phyloP scores from a whole-genome alignment of 257 asterid species.

The Cruciata laevipes region DNA sequence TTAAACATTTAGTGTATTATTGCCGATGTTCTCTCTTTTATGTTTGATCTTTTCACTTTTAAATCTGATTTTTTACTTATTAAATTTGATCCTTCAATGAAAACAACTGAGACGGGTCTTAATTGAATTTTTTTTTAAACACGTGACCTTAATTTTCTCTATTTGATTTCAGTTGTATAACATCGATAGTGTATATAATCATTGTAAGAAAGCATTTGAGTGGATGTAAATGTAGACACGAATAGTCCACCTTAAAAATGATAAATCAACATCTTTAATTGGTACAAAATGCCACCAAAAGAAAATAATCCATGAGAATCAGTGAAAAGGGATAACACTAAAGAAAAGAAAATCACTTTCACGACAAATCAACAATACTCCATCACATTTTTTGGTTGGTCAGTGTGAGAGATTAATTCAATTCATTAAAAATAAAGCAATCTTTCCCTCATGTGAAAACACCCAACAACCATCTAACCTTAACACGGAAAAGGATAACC shows the following conservation, averaged over 20 bases:
- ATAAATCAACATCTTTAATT: background rate
- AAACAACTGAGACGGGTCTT: too few relatives aligned
- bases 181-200: background rate
- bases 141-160: too few relatives aligned
- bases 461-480: background rate
- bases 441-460: background rate
- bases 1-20: too few relatives aligned
- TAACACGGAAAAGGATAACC: background rate
- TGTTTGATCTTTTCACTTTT: too few relatives aligned
- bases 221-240: background rate
- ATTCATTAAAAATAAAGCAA: background rate
- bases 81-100: too few relatives aligned
- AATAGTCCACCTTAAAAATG: background rate
- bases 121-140: too few relatives aligned
- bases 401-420: background rate
- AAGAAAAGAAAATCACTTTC: background rate
- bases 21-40: too few relatives aligned
- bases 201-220: conserved; percentile 11
- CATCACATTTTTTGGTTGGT: background rate
- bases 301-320: background rate
- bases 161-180: too few relatives aligned
- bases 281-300: background rate
- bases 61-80: too few relatives aligned
- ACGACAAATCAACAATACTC: background rate
- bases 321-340: background rate